phyloP scores from a whole-genome alignment of 2,329 filamentous ascomycete species.

The Xylariaceae sp. region DNA sequence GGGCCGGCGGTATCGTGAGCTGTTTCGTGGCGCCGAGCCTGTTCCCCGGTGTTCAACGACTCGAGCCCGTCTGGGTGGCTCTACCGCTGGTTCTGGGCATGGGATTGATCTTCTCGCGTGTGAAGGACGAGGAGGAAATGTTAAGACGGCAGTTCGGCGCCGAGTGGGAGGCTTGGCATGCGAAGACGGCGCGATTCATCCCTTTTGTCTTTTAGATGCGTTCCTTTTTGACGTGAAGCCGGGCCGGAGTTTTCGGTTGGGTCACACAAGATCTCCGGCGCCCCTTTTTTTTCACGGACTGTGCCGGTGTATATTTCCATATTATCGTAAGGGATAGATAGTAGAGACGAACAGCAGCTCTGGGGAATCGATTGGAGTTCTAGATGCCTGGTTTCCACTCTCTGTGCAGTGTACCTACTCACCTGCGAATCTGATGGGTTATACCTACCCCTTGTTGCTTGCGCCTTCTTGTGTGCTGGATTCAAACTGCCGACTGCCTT shows the following conservation, averaged over 20 bases:
- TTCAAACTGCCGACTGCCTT: no score
- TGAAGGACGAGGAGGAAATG: slow-evolving; percentile 48
- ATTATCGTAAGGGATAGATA: no score
- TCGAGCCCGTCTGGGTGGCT: slow-evolving; percentile 8
- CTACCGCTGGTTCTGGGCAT: slow-evolving; percentile 25
- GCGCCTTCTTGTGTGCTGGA: no score
- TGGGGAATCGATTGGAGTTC: no score
- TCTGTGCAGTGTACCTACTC: no score
- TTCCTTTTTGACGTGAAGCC: not conserved
- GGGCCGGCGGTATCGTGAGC: slow-evolving; percentile 36
- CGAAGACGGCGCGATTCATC: slow-evolving; percentile 43
- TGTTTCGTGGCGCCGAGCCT: slow-evolving; percentile 36
- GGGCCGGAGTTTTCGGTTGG: not conserved
- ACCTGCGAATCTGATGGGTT: no score
- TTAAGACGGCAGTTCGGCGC: slow-evolving; percentile 41
- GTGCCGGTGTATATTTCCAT: no score
- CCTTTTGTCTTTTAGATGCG: slow-evolving; percentile 37
- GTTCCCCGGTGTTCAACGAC: slow-evolving; percentile 10
- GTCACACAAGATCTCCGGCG: no score
- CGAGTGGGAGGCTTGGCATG: slow-evolving; percentile 46
- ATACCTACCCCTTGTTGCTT: no score
- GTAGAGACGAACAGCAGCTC: no score
- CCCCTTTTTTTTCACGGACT: no score
- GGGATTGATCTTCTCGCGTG: slow-evolving; percentile 31
- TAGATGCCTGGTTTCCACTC: no score